Percentiles rank a stretch among this genome's conserved stretches.
phyloP scores from a whole-genome alignment of 1,284 basidiomycete genomes.

The Amylostereum chailletii region DNA sequence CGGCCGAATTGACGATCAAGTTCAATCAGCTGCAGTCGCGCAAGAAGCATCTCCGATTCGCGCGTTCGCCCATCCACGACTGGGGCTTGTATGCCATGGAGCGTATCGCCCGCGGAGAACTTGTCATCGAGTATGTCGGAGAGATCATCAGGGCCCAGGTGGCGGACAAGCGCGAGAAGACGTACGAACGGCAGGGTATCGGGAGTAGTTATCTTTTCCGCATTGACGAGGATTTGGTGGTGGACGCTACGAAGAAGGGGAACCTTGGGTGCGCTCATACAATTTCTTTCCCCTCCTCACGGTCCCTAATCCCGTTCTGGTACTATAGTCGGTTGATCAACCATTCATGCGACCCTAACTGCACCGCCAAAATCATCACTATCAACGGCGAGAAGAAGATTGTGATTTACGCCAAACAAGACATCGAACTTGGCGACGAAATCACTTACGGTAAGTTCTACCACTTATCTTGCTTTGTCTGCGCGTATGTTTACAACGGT shows the following conservation, averaged over 20 bases:
- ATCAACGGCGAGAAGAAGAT: slow-evolving; percentile 99
- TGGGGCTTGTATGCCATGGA: slow-evolving; percentile 98
- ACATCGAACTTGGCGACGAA: slow-evolving; percentile 90
- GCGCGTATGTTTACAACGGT: slow-evolving; percentile 1
- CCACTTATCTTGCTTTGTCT: not conserved
- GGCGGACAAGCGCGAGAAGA: slow-evolving; percentile 94
- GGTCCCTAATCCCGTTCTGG: slow-evolving; percentile 6
- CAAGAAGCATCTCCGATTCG: slow-evolving; percentile 97
- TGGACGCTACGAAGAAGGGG: slow-evolving; percentile 98
- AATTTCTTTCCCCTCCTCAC: slow-evolving; percentile 11
- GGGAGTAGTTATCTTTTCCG: slow-evolving; percentile 92
- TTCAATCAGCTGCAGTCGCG: slow-evolving; percentile 98
- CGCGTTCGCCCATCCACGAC: slow-evolving; percentile 94
- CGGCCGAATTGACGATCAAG: slow-evolving; percentile 70
- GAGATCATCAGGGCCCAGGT: slow-evolving; percentile 94
- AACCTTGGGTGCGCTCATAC: slow-evolving; percentile 76
- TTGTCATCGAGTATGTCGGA: slow-evolving; percentile 99
- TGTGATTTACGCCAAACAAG: slow-evolving; percentile 95
- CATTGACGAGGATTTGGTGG: slow-evolving; percentile 87
- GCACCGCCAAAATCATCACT: slow-evolving; percentile 97
- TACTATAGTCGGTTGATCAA: slow-evolving; percentile 79
- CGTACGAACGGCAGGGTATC: slow-evolving; percentile 92
- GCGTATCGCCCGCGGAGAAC: slow-evolving; percentile 88
- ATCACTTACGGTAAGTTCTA: slow-evolving; percentile 76
- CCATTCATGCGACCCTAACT: slow-evolving; percentile 96